Conservation (phyloP, 768 basidiomycete species). For the Boletus sensibilis region DNA sequence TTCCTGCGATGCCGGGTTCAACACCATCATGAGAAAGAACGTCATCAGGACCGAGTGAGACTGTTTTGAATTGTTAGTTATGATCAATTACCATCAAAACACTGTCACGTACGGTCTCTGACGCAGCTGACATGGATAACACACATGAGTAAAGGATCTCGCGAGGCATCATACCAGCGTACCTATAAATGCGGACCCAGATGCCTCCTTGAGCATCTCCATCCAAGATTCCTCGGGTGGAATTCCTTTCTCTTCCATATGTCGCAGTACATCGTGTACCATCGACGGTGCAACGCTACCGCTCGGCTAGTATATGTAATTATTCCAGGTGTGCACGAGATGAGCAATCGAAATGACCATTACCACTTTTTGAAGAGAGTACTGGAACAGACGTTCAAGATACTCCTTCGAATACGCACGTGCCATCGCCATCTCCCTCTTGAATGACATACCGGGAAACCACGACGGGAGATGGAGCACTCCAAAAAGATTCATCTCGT, state of each 20-base stretch:
- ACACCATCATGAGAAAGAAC: slow-evolving; percentile 9
- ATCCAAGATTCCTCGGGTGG: slow-evolving; percentile 1
- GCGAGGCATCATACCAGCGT: background rate
- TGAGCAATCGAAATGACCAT: background rate
- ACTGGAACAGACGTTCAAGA: slow-evolving; percentile 4
- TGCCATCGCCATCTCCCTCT: background rate
- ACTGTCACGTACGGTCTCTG: background rate
- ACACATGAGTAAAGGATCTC: background rate
- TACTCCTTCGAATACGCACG: background rate
- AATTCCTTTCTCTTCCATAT: background rate
- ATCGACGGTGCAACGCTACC: background rate
- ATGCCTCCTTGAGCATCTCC: slow-evolving; percentile 4
- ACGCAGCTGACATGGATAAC: background rate
- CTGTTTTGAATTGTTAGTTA: background rate
- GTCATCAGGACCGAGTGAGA: background rate
- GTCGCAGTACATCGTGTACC: slow-evolving; percentile 4
- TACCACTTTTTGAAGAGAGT: slow-evolving; percentile 8
- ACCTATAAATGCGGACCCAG: slow-evolving; percentile 13
- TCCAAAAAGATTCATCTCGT: background rate
- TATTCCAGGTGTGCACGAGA: background rate
- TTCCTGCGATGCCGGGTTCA: slow-evolving; percentile 5
- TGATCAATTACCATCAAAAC: background rate
- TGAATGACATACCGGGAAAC: slow-evolving; percentile 20
- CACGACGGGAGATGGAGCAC: slow-evolving; percentile 12
- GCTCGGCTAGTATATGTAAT: background rate